A percentile compares a stretch with the other conserved stretches of the same genome.
phyloP scores from a whole-genome alignment of 2,329 filamentous ascomycete species.

The Aspergillus phoenicis region DNA sequence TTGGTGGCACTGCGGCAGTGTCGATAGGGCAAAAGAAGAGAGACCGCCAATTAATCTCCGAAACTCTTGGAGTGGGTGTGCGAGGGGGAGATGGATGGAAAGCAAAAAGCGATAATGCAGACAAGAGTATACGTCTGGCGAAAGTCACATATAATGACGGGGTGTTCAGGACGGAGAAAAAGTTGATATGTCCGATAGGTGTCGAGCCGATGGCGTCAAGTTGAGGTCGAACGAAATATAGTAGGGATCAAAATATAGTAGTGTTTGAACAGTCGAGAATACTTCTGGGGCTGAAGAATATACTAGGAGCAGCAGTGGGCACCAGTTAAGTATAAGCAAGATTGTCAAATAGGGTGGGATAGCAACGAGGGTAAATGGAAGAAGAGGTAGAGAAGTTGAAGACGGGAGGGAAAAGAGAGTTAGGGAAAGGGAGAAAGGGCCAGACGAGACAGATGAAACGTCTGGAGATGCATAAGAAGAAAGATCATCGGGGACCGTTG shows the following conservation, averaged over 20 bases:
- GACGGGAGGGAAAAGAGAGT: constrained; percentile 19
- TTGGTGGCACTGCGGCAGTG: neutral
- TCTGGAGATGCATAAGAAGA: constrained; percentile 25
- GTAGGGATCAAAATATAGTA: neutral
- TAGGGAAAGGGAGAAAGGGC: constrained; percentile 12
- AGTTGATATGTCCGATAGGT: neutral
- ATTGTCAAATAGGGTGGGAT: neutral
- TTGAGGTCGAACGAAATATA: neutral
- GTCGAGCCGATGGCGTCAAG: neutral
- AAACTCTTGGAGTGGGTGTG: neutral
- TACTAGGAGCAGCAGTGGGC: neutral
- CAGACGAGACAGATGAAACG: constrained; percentile 27
- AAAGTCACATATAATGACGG: neutral
- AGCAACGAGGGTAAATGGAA: neutral
- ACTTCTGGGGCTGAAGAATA: neutral
- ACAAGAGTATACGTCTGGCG: neutral
- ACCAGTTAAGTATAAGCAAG: neutral
- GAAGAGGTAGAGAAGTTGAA: neutral
- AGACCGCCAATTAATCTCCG: neutral
- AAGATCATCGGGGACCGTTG: constrained; percentile 28
- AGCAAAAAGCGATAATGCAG: neutral
- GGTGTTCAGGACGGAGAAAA: neutral
- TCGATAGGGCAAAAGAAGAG: neutral
- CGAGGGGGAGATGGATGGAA: neutral
- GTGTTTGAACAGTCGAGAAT: neutral